Evolutionary conservation across 2,329 filamentous ascomycete species (phyloP).

Genomic region (Penicillium frequentans): DNA sequence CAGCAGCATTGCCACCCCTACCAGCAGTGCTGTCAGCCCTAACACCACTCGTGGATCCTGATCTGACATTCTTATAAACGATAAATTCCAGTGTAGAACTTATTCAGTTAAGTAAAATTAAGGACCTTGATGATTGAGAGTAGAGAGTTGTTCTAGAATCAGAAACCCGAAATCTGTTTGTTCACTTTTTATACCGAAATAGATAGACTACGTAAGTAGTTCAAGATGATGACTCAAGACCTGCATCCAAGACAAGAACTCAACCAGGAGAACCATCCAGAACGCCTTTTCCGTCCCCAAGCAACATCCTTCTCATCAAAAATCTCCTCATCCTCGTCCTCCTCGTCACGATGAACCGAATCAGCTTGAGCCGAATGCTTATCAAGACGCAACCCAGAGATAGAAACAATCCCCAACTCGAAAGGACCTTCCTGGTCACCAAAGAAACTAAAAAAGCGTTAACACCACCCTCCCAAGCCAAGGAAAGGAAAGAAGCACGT

Average conservation of each 20-base stretch:
- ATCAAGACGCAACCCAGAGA: slow-evolving; percentile 47
- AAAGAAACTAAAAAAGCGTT: slow-evolving; percentile 62
- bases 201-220: background rate
- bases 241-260: slow-evolving; percentile 12
- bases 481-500: slow-evolving; percentile 19
- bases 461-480: background rate
- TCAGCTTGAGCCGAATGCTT: slow-evolving; percentile 1
- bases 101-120: too few relatives aligned
- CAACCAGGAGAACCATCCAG: slow-evolving; percentile 13
- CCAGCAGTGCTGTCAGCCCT: too few relatives aligned
- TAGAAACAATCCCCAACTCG: slow-evolving; percentile 55
- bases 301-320: slow-evolving; percentile 12
- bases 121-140: too few relatives aligned
- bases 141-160: background rate
- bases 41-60: too few relatives aligned
- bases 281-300: background rate
- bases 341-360: slow-evolving; percentile 9
- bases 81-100: too few relatives aligned
- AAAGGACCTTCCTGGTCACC: slow-evolving; percentile 71
- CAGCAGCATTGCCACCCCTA: too few relatives aligned
- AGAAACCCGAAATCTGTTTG: too few relatives aligned
- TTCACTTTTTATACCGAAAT: background rate
- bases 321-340: slow-evolving; percentile 1
- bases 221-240: background rate
- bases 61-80: too few relatives aligned